Base-by-base conservation (phyloP, 2,329 filamentous ascomycete genomes). In the Cercospora berteroae region DNA sequence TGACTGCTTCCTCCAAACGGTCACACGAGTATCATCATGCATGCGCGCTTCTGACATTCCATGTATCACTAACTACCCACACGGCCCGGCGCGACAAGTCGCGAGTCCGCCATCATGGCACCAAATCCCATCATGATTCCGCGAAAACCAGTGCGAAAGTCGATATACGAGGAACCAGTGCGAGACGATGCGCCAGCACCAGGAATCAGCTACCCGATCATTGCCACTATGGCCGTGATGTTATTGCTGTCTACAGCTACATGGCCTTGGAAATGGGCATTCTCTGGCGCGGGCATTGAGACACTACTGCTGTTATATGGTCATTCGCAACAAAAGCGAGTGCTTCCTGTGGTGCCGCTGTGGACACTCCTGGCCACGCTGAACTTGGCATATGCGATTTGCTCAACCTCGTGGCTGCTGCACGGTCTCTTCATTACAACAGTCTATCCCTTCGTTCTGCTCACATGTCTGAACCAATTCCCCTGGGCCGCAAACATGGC, bases 321-420 rank as follows among this genome's bases (percentile, higher is more conserved):
- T 48, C 59, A 68, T 33, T 65, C 64, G 7, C 68, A 71, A 23
- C 75, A 74, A 1, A 67, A 78, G 55, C 79, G 83, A 13, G 77
- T 85, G 18, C 69, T 85, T 10, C 78, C 81, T 1, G 76, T 75
- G 25, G 73, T 83, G 29, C 82, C 82, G 1, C 70, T 85, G 2
- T 85, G 83, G 83, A 79, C 81, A 0, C 69, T 84, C 1, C 76
- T 85, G 60, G 74, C 81, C 1, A 80, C 80, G 0, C 69, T 85
- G 27, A 84, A 85, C 68, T 73, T 85, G 2, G 68, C 76, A 0
- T 86, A 85, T 71, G 78, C 80, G 2, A 75, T 85, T 10, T 80
- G 78, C 56, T 78, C 83, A 12, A 85, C 83, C 13, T 85, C 84
- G 70, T 86, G 84, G 84, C 79, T 86, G 1, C 77, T 86, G 0